Evolutionary conservation across 2,329 filamentous ascomycete species (phyloP).

Genomic region (Sporothrix dimorphospora): DNA sequence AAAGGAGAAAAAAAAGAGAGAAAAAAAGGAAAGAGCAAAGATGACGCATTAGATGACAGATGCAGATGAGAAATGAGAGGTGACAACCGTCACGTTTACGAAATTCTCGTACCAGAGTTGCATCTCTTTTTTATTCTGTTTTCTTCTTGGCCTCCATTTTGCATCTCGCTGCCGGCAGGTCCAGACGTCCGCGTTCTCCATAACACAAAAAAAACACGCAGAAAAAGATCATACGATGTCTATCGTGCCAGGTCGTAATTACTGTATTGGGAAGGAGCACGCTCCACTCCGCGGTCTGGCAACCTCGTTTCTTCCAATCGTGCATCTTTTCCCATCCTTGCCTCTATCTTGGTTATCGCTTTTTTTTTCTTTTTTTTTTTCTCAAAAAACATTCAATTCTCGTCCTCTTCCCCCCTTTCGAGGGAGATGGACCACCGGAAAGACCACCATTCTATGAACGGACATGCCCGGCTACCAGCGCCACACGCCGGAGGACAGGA

Average conservation of each 20-base stretch:
- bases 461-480: not conserved
- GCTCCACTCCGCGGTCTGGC: not conserved
- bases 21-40: not conserved
- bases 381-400: not conserved
- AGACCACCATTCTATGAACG: not conserved
- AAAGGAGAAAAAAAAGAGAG: not conserved
- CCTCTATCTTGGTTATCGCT: not conserved
- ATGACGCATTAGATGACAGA: not conserved
- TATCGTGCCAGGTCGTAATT: not conserved
- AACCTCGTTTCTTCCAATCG: not conserved
- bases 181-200: not conserved
- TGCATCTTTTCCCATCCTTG: not conserved
- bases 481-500: not conserved
- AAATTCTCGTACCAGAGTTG: not conserved
- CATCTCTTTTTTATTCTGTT: not conserved
- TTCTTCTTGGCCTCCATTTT: not conserved
- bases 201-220: not conserved
- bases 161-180: not conserved
- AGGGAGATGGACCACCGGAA: not conserved
- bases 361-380: not conserved
- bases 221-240: constrained; percentile 15
- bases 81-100: not conserved
- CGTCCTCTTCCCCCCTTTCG: not conserved
- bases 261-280: not conserved
- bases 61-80: not conserved